These are phyloP conservation scores for Rhynchosporium secalis DNA, from an alignment of 2,329 filamentous ascomycete species.

Conservation along the genomic window DNA sequence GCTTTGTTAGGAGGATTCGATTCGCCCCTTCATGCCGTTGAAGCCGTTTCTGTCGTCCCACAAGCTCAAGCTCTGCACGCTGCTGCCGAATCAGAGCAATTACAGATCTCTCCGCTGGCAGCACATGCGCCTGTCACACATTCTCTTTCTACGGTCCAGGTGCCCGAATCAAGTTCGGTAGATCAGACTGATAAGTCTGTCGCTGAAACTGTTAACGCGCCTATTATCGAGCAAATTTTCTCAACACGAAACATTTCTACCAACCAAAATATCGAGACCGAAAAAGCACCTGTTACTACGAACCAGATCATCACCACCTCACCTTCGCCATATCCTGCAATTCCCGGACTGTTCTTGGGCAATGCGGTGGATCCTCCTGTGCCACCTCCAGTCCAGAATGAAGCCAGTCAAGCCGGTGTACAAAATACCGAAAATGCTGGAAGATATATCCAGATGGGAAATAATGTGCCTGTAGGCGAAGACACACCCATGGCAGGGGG, in stretches of 20 bases:
- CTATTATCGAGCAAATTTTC: not conserved
- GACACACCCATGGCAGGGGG: slow-evolving; percentile 6
- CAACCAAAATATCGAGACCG: not conserved
- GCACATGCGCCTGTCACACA: not conserved
- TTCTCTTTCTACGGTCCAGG: not conserved
- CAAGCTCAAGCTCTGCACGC: not conserved
- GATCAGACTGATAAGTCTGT: not conserved
- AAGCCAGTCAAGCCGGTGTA: not conserved
- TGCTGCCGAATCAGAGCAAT: not conserved
- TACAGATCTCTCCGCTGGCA: not conserved
- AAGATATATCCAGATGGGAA: not conserved
- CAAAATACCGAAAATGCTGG: not conserved
- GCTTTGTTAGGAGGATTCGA: slow-evolving; percentile 35
- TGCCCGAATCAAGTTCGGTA: not conserved
- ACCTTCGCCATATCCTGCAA: not conserved
- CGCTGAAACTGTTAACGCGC: not conserved
- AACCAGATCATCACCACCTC: not conserved
- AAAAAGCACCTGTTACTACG: not conserved
- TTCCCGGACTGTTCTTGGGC: slow-evolving; percentile 18
- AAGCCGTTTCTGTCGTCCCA: not conserved
- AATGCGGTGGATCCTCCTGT: not conserved
- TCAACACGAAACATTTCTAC: not conserved
- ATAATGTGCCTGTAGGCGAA: not conserved
- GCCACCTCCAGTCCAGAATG: not conserved
- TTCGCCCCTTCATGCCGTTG: slow-evolving; percentile 8